phyloP scores from a whole-genome alignment of 345 rosid genomes.

The Cardamine chenopodiifolia region DNA sequence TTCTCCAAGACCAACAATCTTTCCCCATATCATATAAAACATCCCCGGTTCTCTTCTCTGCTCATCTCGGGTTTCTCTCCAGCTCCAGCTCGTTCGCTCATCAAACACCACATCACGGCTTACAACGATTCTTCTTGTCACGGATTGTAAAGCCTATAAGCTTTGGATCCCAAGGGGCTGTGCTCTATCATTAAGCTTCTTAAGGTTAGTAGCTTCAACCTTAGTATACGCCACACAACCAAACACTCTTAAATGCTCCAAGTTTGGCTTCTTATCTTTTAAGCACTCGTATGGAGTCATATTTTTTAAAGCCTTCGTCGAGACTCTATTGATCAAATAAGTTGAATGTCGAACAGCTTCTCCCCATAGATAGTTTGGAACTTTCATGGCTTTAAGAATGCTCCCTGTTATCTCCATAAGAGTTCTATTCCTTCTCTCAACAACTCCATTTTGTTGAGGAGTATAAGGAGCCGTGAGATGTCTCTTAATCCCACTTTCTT shows the following conservation, averaged over 20 bases:
- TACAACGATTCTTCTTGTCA: no score
- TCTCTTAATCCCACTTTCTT: neutral
- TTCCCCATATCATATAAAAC: no score
- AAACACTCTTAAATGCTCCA: no score
- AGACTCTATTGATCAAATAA: neutral
- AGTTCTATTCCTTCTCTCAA: neutral
- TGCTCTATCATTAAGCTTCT: no score
- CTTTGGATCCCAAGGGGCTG: no score
- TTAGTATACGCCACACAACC: neutral
- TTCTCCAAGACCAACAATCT: no score
- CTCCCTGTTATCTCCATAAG: neutral
- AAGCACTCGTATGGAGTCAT: no score
- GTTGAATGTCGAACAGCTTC: neutral
- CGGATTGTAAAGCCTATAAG: no score
- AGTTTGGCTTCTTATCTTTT: neutral
- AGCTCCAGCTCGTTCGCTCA: no score
- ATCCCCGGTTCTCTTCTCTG: no score
- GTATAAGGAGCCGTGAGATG: neutral
- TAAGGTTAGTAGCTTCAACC: neutral
- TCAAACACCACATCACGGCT: neutral
- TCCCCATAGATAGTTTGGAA: neutral
- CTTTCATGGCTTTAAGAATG: neutral
- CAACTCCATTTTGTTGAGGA: neutral
- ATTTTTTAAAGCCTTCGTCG: no score
- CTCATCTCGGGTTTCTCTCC: no score